Conservation (phyloP, 371 early-diverging fungal species). For the Gilbertella persicaria region DNA sequence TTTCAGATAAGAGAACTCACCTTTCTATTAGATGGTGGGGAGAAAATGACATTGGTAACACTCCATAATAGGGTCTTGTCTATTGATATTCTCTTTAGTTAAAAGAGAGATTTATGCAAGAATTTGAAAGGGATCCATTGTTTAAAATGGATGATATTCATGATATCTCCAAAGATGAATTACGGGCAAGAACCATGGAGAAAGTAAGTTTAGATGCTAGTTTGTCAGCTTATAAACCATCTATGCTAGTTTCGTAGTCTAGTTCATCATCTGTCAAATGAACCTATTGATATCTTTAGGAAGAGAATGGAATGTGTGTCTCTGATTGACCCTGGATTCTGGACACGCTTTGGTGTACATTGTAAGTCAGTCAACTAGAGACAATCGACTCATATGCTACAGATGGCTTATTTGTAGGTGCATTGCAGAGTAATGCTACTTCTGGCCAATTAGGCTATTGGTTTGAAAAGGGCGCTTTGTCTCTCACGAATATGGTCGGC, state of each 20-base stretch:
- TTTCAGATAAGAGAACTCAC: constrained; percentile 82
- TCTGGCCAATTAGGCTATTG: constrained; percentile 86
- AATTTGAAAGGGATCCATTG: constrained; percentile 87
- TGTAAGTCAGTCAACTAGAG: constrained; percentile 32
- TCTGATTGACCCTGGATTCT: constrained; percentile 85
- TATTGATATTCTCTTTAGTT: constrained; percentile 34
- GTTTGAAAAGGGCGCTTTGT: constrained; percentile 86
- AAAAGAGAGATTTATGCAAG: constrained; percentile 81
- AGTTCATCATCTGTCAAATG: constrained; percentile 74
- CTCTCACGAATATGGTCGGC: constrained; percentile 80
- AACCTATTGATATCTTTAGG: constrained; percentile 74
- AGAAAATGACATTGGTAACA: constrained; percentile 59
- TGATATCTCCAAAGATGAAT: constrained; percentile 74
- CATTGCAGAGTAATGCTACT: constrained; percentile 87
- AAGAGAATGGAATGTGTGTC: constrained; percentile 82
- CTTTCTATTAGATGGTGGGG: constrained; percentile 83
- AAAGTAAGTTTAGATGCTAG: constrained; percentile 48
- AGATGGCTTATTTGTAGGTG: constrained; percentile 87
- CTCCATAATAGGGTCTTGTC: background rate
- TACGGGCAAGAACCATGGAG: constrained; percentile 87
- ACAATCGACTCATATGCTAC: background rate
- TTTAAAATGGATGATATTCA: constrained; percentile 82
- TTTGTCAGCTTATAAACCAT: background rate
- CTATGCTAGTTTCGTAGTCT: constrained; percentile 60
- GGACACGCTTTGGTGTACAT: constrained; percentile 95